A percentile compares a stretch with the other conserved stretches of the same genome.
Conservation (phyloP, 805 yeast species). For the Nakazawaea peltata region DNA sequence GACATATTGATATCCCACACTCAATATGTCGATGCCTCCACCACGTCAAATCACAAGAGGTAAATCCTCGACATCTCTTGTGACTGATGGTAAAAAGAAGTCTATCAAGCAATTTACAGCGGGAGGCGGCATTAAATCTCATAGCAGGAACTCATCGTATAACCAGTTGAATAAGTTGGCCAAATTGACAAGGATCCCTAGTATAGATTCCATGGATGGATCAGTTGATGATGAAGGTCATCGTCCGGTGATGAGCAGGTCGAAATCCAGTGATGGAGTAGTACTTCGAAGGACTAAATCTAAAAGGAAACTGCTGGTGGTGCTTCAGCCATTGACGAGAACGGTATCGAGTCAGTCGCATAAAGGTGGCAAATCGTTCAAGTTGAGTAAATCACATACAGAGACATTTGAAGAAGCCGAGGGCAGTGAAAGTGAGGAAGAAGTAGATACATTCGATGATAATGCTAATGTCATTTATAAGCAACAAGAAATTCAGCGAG, state of each 20-base stretch:
- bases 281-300: slow-evolving; percentile 12
- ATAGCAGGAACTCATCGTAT: slow-evolving; percentile 24
- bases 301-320: slow-evolving; percentile 12
- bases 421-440: slow-evolving; percentile 25
- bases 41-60: slow-evolving; percentile 13
- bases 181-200: slow-evolving; percentile 23
- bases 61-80: slow-evolving; percentile 19
- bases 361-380: neutral
- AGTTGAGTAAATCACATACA: neutral
- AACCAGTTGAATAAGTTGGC: slow-evolving; percentile 21
- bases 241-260: slow-evolving; percentile 22
- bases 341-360: slow-evolving; percentile 14
- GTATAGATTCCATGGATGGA: slow-evolving; percentile 18
- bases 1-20: neutral
- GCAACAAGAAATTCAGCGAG: too few species aligned
- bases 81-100: slow-evolving; percentile 20
- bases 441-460: slow-evolving; percentile 32
- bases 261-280: slow-evolving; percentile 25
- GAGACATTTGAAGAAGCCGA: neutral
- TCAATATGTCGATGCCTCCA: slow-evolving; percentile 10
- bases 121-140: slow-evolving; percentile 20
- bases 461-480: too few species aligned
- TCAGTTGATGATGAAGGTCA: neutral
- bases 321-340: slow-evolving; percentile 19
- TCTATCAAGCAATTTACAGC: slow-evolving; percentile 24